phyloP scores from a whole-genome alignment of 768 basidiomycete species.

The Sporobolomyces phaffii region DNA sequence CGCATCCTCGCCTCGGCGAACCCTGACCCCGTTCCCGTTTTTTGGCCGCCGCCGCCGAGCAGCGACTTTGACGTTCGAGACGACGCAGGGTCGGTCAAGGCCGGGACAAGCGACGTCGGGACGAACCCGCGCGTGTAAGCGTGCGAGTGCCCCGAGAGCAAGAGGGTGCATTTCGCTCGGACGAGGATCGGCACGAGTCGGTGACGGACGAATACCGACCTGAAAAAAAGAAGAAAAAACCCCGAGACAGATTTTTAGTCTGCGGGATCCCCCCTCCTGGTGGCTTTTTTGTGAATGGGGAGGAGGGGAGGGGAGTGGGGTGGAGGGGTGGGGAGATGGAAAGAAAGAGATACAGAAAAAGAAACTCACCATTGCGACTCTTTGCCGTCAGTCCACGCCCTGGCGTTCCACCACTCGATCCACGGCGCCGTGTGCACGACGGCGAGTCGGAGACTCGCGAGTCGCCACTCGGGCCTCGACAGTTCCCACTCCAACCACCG shows the following conservation, averaged over 20 bases:
- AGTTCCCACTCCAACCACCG: conserved; percentile 32
- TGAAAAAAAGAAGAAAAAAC: not conserved
- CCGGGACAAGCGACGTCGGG: conserved; percentile 9
- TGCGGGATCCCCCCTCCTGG: too few relatives aligned
- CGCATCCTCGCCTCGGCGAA: not conserved
- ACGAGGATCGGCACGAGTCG: conserved; percentile 26
- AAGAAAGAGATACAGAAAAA: not conserved
- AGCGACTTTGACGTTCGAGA: conserved; percentile 5
- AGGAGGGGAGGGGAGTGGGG: not conserved
- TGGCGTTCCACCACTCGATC: conserved; percentile 34
- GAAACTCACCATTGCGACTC: conserved; percentile 27
- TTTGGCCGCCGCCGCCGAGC: too few relatives aligned
- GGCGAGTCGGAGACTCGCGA: conserved; percentile 21
- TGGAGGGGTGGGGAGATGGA: not conserved
- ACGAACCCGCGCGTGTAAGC: conserved; percentile 38
- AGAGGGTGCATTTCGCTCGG: not conserved
- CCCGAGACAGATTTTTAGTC: too few relatives aligned
- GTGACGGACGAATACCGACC: conserved; percentile 34
- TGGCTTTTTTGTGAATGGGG: too few relatives aligned
- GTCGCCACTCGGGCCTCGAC: conserved; percentile 5
- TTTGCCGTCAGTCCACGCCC: conserved; percentile 27
- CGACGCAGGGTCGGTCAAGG: conserved; percentile 1
- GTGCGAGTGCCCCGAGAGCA: conserved; percentile 38
- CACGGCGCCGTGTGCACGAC: conserved; percentile 37
- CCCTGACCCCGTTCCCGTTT: too few relatives aligned